These are phyloP conservation scores for Retiboletus flavoniger DNA, from an alignment of 1,284 basidiomycete genomes.

Conservation along the genomic window DNA sequence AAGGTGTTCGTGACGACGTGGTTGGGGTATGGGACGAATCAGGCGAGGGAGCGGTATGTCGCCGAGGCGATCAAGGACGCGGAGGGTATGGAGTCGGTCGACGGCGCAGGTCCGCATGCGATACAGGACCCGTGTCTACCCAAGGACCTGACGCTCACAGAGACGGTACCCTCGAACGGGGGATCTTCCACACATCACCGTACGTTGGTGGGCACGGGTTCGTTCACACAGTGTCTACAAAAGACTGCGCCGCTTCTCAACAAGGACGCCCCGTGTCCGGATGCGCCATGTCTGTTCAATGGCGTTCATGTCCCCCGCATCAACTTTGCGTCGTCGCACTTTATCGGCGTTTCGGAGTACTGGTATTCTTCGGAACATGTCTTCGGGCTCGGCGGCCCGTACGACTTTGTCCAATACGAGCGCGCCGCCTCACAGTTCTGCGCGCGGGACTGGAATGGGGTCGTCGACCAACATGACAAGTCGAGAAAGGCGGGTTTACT, in stretches of 20 bases:
- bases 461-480: conserved; percentile 67
- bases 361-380: conserved; percentile 99
- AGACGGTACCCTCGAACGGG: conserved; percentile 48
- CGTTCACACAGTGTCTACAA: conserved; percentile 82
- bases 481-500: conserved; percentile 47
- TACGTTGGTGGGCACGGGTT: conserved; percentile 83
- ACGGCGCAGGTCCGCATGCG: conserved; percentile 36
- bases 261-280: conserved; percentile 80
- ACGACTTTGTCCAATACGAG: conserved; percentile 96
- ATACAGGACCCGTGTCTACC: conserved; percentile 92
- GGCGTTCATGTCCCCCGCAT: conserved; percentile 93
- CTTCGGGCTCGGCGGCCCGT: conserved; percentile 90
- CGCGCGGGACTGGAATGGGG: conserved; percentile 72
- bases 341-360: conserved; percentile 98
- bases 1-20: conserved; percentile 98
- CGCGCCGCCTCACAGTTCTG: conserved; percentile 90
- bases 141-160: conserved; percentile 60
- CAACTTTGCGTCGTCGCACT: conserved; percentile 87
- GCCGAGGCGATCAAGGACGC: conserved; percentile 61
- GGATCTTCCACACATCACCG: conserved; percentile 50
- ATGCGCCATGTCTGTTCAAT: conserved; percentile 92
- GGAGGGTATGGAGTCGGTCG: conserved; percentile 37
- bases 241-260: conserved; percentile 80
- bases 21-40: conserved; percentile 97
- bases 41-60: conserved; percentile 90